Evolutionary conservation across 225 moss, liverwort and hornwort species (phyloP).

Genomic region (Physcomitrium patens): DNA sequence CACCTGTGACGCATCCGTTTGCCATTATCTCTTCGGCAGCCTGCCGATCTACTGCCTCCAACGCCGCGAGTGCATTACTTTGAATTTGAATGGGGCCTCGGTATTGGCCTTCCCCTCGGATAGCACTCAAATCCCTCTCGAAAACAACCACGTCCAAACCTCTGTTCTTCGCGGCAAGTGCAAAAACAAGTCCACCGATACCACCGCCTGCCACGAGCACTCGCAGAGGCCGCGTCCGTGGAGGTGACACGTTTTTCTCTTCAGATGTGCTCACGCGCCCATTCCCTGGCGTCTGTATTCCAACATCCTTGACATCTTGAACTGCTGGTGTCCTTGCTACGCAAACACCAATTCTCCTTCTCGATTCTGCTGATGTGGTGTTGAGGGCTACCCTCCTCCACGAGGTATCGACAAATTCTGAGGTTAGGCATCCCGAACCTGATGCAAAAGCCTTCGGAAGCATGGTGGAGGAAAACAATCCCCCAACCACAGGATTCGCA

Average conservation of each 20-base stretch:
- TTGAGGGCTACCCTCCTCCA: slow-evolving; percentile 50
- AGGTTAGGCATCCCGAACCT: slow-evolving; percentile 19
- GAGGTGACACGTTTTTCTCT: slow-evolving; percentile 5
- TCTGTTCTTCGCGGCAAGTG: slow-evolving; percentile 81
- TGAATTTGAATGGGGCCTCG: slow-evolving; percentile 97
- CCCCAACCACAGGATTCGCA: slow-evolving; percentile 45
- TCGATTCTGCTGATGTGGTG: slow-evolving; percentile 16
- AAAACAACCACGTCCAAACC: slow-evolving; percentile 88
- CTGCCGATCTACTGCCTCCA: slow-evolving; percentile 80
- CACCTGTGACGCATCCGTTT: slow-evolving; percentile 89
- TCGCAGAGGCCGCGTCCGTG: slow-evolving; percentile 46
- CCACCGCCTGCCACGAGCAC: slow-evolving; percentile 90
- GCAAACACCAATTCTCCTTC: slow-evolving; percentile 30
- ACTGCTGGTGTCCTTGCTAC: slow-evolving; percentile 55
- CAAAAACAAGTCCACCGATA: slow-evolving; percentile 92
- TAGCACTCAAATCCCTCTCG: slow-evolving; percentile 91
- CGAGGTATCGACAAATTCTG: slow-evolving; percentile 36
- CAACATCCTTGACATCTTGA: slow-evolving; percentile 43
- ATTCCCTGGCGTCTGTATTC: slow-evolving; percentile 13
- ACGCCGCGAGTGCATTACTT: slow-evolving; percentile 90
- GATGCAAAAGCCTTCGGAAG: slow-evolving; percentile 25
- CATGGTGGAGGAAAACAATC: slow-evolving; percentile 35
- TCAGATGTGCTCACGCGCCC: slow-evolving; percentile 38
- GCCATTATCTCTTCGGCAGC: slow-evolving; percentile 82
- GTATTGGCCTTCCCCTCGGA: slow-evolving; percentile 95